Percentiles rank a stretch among this genome's conserved stretches.
Evolutionary conservation across 345 rosid species (phyloP).

Genomic region (Xanthoceras sorbifolium): DNA sequence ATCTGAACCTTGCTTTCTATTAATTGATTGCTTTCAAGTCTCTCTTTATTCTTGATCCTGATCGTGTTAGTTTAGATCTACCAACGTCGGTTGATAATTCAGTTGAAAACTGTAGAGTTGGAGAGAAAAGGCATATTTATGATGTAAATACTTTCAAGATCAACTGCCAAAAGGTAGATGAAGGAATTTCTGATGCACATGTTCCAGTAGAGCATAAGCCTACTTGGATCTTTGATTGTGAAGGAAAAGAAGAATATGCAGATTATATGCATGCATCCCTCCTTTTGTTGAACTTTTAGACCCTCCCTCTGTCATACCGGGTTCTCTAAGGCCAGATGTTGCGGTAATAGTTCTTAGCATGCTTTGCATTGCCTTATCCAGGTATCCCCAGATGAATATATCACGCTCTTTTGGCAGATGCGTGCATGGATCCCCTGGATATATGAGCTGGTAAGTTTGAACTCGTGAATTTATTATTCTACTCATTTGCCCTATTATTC

Average conservation of each 20-base stretch:
- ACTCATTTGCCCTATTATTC: slow-evolving; percentile 2
- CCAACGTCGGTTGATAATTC: slow-evolving; percentile 35
- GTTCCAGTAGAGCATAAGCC: slow-evolving; percentile 33
- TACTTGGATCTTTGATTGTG: slow-evolving; percentile 36
- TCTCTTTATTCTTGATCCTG: slow-evolving; percentile 58
- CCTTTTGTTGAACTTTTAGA: slow-evolving; percentile 61
- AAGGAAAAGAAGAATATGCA: slow-evolving; percentile 59
- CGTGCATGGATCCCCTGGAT: slow-evolving; percentile 81
- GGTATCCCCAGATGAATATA: slow-evolving; percentile 52
- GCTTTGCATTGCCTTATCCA: slow-evolving; percentile 73
- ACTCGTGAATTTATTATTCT: slow-evolving; percentile 13
- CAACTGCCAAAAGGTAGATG: slow-evolving; percentile 73
- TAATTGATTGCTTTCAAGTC: slow-evolving; percentile 78
- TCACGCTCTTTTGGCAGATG: slow-evolving; percentile 55
- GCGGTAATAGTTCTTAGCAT: slow-evolving; percentile 76
- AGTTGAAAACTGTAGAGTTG: slow-evolving; percentile 42
- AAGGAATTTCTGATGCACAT: slow-evolving; percentile 38
- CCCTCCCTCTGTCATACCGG: slow-evolving; percentile 43
- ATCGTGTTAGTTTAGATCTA: slow-evolving; percentile 32
- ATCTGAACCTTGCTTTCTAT: slow-evolving; percentile 65
- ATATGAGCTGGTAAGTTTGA: slow-evolving; percentile 57
- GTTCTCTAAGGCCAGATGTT: slow-evolving; percentile 51
- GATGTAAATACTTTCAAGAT: slow-evolving; percentile 38
- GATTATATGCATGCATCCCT: slow-evolving; percentile 49
- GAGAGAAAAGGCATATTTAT: slow-evolving; percentile 59